Base-by-base conservation (phyloP, 352 stramenopile species). In the Globisporangium camurandrum region DNA sequence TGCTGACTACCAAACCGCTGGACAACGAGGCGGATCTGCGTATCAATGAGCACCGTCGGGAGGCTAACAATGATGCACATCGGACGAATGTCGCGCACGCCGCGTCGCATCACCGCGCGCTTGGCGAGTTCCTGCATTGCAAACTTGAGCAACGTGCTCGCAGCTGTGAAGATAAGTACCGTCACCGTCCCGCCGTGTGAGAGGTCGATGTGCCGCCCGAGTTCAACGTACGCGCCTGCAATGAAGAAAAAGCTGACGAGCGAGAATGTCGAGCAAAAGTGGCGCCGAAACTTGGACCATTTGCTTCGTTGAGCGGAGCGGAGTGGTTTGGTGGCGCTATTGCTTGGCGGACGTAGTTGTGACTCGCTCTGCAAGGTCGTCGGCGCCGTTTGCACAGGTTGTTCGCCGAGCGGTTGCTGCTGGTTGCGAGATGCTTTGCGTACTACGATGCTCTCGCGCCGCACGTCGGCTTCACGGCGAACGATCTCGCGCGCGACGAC, bases 11-110 rank as follows among this genome's bases (percentile, higher is more conserved):
- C 37, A 0, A 49, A 19, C 1, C 24, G 33, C 27, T 53, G 51
- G 1, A 61, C 4, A 0, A 52, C 11, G 17, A 61, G 44, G 3
- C 58, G 58, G 12, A 55, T 33, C 49, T 61, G 58, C 0, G 48
- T 58, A 38, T 58, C 53, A 16, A 65, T 57, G 26, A 65, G 54
- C 11, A 61, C 54, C 0, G 58, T 61, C 7, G 53, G 52, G 9
- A 65, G 26, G 4, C 47, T 49, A 4, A 76, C 56, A 0, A 53
- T 30, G n/a, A 74, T 57, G 30, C 64, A 69, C 62, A 76, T 72
- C 28, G 61, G 50, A 12, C 66, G 69, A 10, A 65, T 74, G 38
- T 67, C 66, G 1, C 61, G 36, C 1, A 67, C 58, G 0, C 46
- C 38, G 16, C 57, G 65, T 17, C 58, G 54, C 5, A 76, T 26